These are phyloP conservation scores for Rhynchospora tenuis DNA, from an alignment of 176 grass and related monocot genomes.

Conservation along the genomic window DNA sequence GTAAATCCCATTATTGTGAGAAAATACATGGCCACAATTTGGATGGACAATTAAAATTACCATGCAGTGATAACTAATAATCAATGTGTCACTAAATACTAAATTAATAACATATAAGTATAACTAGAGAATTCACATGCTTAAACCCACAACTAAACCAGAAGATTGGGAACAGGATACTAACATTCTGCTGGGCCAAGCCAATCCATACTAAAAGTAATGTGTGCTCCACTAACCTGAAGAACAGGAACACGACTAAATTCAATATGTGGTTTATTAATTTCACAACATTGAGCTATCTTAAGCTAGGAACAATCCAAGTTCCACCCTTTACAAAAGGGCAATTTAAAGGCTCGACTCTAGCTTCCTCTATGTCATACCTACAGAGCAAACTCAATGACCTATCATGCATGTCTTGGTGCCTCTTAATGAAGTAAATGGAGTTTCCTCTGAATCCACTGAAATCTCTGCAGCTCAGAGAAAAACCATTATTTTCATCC, in stretches of 20 bases:
- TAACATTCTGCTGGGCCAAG: background rate
- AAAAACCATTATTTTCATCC: conserved; percentile 14
- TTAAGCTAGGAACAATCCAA: conserved; percentile 24
- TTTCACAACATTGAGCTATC: conserved; percentile 4
- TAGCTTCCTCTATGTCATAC: conserved; percentile 10
- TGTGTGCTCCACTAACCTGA: background rate
- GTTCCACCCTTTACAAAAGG: conserved; percentile 15
- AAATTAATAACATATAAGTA: background rate
- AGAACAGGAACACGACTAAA: background rate
- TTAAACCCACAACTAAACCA: background rate
- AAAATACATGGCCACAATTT: no score
- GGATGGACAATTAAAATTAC: no score
- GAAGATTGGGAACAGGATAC: background rate
- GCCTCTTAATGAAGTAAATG: conserved; percentile 6
- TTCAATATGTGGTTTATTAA: background rate
- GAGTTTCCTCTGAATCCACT: conserved; percentile 2
- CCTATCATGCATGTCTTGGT: no score
- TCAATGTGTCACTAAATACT: no score
- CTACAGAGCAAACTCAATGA: conserved; percentile 7
- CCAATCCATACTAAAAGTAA: background rate
- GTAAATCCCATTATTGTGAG: no score
- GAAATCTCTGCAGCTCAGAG: conserved; percentile 5
- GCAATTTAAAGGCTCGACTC: background rate
- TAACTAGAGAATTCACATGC: background rate
- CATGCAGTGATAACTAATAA: no score